Evolutionary conservation across 495 filamentous ascomycete genomes (phyloP).

Genomic region (Daldinia loculata): DNA sequence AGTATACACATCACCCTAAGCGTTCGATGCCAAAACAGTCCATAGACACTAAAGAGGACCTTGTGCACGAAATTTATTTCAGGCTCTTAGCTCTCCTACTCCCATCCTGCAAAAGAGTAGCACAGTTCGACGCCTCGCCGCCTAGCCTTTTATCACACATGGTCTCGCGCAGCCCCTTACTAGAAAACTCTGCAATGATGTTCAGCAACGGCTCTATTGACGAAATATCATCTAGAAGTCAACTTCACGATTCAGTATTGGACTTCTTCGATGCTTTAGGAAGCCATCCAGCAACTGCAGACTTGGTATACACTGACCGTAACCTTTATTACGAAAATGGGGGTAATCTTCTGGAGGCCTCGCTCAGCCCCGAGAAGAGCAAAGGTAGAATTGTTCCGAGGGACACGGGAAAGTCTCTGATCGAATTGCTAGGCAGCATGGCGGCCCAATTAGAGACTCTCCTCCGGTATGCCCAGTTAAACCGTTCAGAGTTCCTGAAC

Average conservation of each 20-base stretch:
- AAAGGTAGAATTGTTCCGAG: constrained; percentile 14
- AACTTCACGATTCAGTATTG: constrained; percentile 40
- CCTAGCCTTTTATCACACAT: constrained; percentile 38
- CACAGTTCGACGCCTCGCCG: constrained; percentile 25
- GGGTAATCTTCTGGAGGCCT: constrained; percentile 22
- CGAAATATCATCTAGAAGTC: constrained; percentile 34
- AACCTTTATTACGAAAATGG: constrained; percentile 32
- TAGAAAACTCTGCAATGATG: constrained; percentile 42
- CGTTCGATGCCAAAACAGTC: neutral
- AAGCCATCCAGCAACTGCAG: constrained; percentile 27
- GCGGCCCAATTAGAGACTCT: constrained; percentile 25
- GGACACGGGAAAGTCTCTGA: constrained; percentile 30
- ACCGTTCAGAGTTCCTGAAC: constrained; percentile 22
- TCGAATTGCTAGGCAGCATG: constrained; percentile 18
- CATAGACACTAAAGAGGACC: neutral
- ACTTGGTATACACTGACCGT: constrained; percentile 30
- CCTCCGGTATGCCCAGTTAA: constrained; percentile 19
- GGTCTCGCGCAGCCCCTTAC: constrained; percentile 47
- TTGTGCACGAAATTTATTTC: constrained; percentile 10
- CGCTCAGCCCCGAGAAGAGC: neutral
- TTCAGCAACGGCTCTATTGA: constrained; percentile 45
- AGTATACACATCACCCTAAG: neutral
- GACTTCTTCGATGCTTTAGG: constrained; percentile 42
- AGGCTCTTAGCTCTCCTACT: constrained; percentile 23
- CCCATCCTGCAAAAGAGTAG: constrained; percentile 1